Conservation (phyloP, 768 basidiomycete species). For the Rhodosporidiobolus sp. region DNA sequence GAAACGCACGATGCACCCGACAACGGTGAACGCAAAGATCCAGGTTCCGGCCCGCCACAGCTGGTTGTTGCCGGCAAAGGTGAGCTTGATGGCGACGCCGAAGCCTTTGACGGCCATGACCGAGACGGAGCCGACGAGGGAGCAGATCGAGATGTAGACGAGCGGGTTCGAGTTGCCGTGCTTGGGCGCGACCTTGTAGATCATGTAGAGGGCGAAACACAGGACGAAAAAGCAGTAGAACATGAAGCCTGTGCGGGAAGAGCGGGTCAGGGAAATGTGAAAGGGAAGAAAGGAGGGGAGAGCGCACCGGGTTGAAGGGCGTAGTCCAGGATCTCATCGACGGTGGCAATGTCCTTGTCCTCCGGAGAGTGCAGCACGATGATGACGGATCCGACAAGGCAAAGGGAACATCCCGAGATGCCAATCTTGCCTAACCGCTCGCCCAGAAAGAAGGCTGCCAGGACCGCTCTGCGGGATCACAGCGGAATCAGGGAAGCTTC, state of each 20-base stretch:
- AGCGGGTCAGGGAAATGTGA: neutral
- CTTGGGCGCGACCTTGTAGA: conserved; percentile 75
- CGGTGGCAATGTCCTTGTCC: conserved; percentile 86
- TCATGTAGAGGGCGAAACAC: conserved; percentile 78
- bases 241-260: conserved; percentile 67
- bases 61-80: conserved; percentile 88
- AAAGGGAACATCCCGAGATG: conserved; percentile 76
- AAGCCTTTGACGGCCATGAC: conserved; percentile 99
- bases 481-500: neutral
- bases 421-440: conserved; percentile 94
- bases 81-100: conserved; percentile 93
- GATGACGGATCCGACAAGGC: conserved; percentile 80
- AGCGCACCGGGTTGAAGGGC: conserved; percentile 93
- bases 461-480: conserved; percentile 67
- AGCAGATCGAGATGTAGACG: conserved; percentile 95
- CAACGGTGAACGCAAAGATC: conserved; percentile 79
- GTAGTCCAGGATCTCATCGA: conserved; percentile 87
- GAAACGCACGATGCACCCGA: conserved; percentile 70
- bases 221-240: conserved; percentile 83
- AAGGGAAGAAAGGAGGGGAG: conserved; percentile 75
- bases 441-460: conserved; percentile 86
- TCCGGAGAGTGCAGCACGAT: conserved; percentile 96
- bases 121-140: conserved; percentile 89
- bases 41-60: conserved; percentile 94
- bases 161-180: conserved; percentile 83